A percentile compares a stretch with the other conserved stretches of the same genome.
Conservation (phyloP, 2,329 filamentous ascomycete genomes). For the Neofusicoccum laricinum region DNA sequence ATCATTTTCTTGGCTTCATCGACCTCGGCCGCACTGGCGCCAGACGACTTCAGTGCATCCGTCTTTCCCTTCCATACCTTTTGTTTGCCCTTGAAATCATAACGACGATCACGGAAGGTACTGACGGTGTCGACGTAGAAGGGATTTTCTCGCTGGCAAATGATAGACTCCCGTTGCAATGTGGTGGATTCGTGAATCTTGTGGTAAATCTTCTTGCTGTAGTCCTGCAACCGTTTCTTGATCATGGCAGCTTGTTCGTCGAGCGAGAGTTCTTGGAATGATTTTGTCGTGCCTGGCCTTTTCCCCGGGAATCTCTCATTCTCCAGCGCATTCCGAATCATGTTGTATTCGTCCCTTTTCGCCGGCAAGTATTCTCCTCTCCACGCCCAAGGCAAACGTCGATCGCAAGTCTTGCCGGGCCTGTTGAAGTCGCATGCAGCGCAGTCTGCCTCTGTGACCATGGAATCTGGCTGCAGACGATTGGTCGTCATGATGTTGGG, state of each 20-base stretch:
- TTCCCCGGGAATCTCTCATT: constrained; percentile 90
- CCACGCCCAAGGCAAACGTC: constrained; percentile 95
- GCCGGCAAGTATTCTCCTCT: constrained; percentile 95
- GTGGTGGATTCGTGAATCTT: constrained; percentile 96
- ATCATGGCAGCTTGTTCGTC: constrained; percentile 81
- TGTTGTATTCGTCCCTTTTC: constrained; percentile 98
- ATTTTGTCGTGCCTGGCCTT: constrained; percentile 63
- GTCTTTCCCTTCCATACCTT: constrained; percentile 99
- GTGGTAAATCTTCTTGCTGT: constrained; percentile 98
- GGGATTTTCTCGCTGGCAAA: constrained; percentile 95
- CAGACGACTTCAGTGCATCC: constrained; percentile 77
- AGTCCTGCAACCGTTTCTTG: constrained; percentile 84
- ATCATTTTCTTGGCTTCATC: constrained; percentile 99
- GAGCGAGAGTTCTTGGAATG: constrained; percentile 74
- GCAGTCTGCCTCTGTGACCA: constrained; percentile 95
- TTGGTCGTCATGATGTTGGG: constrained; percentile 99
- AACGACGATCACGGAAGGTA: constrained; percentile 93
- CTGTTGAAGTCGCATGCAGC: constrained; percentile 98
- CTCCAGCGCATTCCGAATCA: constrained; percentile 88
- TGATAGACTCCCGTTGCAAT: constrained; percentile 91
- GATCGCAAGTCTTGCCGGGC: constrained; percentile 94
- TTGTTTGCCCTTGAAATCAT: constrained; percentile 97
- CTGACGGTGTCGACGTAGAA: constrained; percentile 97
- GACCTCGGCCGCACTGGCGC: constrained; percentile 71
- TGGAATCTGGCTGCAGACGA: constrained; percentile 94